Conservation (phyloP, 2,329 filamentous ascomycete species). For the Fusarium liriodendri region DNA sequence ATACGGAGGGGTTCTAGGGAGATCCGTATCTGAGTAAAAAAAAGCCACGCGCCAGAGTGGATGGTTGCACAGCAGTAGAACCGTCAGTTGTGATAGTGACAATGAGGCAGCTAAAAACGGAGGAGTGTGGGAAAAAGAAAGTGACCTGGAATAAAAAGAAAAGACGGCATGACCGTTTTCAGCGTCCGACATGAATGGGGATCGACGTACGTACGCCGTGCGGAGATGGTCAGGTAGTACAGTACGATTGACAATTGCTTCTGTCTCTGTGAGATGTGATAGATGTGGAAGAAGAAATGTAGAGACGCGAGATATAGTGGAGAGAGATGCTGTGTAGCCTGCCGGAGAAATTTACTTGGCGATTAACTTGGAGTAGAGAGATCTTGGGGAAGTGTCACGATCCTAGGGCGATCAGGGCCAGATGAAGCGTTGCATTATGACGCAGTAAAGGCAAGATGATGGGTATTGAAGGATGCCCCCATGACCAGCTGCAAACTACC, state of each 20-base stretch:
- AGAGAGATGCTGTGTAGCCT: background rate
- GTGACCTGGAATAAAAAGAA: background rate
- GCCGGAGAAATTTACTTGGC: background rate
- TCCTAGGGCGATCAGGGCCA: background rate
- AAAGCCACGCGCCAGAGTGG: background rate
- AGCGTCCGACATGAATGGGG: background rate
- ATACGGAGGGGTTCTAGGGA: background rate
- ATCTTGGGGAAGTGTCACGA: background rate
- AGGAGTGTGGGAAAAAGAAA: background rate
- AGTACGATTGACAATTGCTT: background rate
- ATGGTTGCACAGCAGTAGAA: background rate
- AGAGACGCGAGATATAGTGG: background rate
- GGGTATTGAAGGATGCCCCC: background rate
- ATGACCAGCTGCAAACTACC: background rate
- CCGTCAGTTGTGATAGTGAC: background rate
- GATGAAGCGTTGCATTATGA: background rate
- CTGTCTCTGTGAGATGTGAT: slow-evolving; percentile 29
- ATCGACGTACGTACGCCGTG: background rate
- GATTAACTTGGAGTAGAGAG: background rate
- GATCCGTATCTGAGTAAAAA: background rate
- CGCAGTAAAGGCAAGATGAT: background rate
- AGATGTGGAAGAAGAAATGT: slow-evolving; percentile 26
- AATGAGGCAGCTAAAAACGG: slow-evolving; percentile 15
- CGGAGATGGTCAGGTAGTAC: background rate
- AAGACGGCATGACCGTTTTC: background rate